Evolutionary conservation across 768 basidiomycete species (phyloP), one percentile per base, ranked within the genome.

Genomic region (Amanita fuliginea): DNA sequence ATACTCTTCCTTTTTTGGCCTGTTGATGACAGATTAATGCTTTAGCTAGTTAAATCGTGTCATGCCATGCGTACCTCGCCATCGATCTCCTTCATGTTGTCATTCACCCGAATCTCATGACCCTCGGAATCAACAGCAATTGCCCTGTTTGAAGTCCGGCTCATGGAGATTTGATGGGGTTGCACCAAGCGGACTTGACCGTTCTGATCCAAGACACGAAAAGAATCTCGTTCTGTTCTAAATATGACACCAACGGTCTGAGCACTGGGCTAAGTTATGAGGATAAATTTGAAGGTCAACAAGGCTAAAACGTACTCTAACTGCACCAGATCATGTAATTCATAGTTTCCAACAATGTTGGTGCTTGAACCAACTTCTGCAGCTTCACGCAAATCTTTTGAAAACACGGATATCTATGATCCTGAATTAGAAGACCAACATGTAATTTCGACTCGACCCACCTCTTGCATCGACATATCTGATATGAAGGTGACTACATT

Each of bases 381-480:
- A 24, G 96, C 96, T 62, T 95, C 93, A 56, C 96, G 83, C 21
- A 99, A 71, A 67, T 99, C 96, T 69, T 94, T 95, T 0, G 92
- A 87, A 68, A 99, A 99, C 2, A 96, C 95, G 22, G 91, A 92
- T 44, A 98, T 86, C 92, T 95, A 57, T 4, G 41, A 53, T 19
- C 22, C 46, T 21, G 26, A 43, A 42, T 35, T 51, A 57, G 47
- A 42, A 48, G 21, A 53, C 28, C 16, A 43, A 1, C 8, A 11
- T 4, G 22, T 16, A 33, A 34, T 41, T 13, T 47, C 18, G 9
- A 21, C 35, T 32, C 36, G 5, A 56, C 67, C 44, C 52, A 90
- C 93, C 80, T 98, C 95, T 58, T 91, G 86, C 80, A 93, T 82
- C 2, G 87, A 86, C 81, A 98, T 88, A 62, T 98, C 96, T n/a